phyloP scores from a whole-genome alignment of 208 protist genomes.

The Crithidia thermophila region DNA sequence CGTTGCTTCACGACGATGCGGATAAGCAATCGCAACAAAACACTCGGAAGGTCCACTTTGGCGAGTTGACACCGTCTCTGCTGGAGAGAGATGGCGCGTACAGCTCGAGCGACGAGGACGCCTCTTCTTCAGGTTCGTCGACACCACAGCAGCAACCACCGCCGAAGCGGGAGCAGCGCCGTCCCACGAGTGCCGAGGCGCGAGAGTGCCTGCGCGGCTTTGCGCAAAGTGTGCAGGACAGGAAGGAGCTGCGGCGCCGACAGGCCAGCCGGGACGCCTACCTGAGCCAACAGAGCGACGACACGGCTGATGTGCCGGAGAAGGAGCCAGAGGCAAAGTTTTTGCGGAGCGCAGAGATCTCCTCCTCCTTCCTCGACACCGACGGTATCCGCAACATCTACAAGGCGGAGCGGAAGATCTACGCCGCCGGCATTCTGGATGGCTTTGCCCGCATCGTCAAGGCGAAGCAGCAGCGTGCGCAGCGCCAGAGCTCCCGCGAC shows the following conservation, averaged over 20 bases:
- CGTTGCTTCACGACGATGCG: too few relatives aligned
- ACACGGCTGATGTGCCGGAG: background rate
- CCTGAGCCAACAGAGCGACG: background rate
- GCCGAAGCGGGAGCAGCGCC: background rate
- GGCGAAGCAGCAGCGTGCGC: slow-evolving; percentile 2
- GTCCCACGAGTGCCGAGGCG: slow-evolving; percentile 11
- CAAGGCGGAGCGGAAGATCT: background rate
- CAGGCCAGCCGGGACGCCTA: slow-evolving; percentile 17
- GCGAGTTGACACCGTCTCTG: background rate
- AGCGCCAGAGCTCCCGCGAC: background rate
- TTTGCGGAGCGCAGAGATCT: too few relatives aligned
- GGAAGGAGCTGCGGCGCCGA: slow-evolving; percentile 6
- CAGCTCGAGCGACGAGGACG: background rate
- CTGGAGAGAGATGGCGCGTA: background rate
- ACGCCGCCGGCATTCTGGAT: slow-evolving; percentile 3
- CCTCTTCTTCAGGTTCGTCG: too few relatives aligned
- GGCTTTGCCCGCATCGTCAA: slow-evolving; percentile 21
- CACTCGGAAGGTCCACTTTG: background rate
- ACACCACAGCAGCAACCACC: background rate
- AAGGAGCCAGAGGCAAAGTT: background rate
- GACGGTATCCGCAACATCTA: slow-evolving; percentile 10
- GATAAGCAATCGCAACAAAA: too few relatives aligned
- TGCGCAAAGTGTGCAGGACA: background rate
- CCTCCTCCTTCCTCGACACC: too few relatives aligned
- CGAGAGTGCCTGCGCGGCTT: slow-evolving; percentile 14